phyloP scores from a whole-genome alignment of 148 eudicot genomes.

The Persicaria maculosa region DNA sequence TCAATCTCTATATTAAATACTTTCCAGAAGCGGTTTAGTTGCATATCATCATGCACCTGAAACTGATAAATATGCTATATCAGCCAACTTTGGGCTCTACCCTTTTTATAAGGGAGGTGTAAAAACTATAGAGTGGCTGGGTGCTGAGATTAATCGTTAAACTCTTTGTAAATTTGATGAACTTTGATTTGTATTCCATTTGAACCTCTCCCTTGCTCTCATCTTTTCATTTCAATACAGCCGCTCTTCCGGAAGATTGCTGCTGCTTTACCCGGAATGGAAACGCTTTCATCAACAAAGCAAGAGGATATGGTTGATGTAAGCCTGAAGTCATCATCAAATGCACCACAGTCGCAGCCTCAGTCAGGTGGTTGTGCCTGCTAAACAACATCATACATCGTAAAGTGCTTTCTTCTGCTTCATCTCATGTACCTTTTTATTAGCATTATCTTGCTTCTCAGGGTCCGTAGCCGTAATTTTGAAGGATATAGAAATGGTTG shows the following conservation, averaged over 20 bases:
- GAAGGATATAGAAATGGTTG: constrained; percentile 9
- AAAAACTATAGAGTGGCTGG: too few relatives aligned
- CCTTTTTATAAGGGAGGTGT: too few relatives aligned
- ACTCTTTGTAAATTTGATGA: too few relatives aligned
- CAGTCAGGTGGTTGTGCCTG: constrained; percentile 40
- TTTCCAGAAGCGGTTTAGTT: neutral
- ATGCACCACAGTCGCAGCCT: constrained; percentile 23
- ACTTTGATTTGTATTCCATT: too few relatives aligned
- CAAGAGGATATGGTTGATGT: constrained; percentile 77
- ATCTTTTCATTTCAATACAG: constrained; percentile 20
- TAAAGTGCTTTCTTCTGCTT: constrained; percentile 9
- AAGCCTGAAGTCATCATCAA: constrained; percentile 36
- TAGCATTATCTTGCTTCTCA: neutral
- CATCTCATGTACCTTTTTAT: neutral
- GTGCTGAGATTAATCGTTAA: too few relatives aligned
- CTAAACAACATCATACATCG: neutral
- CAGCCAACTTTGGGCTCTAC: neutral
- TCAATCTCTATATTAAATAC: too few relatives aligned
- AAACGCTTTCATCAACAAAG: constrained; percentile 56
- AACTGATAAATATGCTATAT: neutral
- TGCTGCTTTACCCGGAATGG: constrained; percentile 79
- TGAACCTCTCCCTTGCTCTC: neutral
- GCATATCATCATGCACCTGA: neutral
- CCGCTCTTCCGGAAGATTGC: constrained; percentile 71
- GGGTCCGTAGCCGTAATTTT: neutral